These are phyloP conservation scores for Starmerella powellii DNA, from an alignment of 805 yeast species.

Conservation along the genomic window DNA sequence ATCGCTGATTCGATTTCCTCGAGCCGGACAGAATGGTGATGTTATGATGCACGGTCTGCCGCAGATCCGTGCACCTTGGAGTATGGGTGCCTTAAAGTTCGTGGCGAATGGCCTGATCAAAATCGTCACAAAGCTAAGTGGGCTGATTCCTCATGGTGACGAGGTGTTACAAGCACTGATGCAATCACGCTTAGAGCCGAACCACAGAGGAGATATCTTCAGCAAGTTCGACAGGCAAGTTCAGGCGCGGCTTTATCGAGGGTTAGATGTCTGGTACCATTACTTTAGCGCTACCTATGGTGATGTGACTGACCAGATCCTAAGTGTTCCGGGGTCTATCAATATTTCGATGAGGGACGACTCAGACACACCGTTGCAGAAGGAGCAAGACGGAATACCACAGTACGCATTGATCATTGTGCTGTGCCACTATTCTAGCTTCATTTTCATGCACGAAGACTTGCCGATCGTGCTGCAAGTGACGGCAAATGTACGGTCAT, in stretches of 20 bases:
- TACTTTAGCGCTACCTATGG: constrained; percentile 25
- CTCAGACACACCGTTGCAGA: constrained; percentile 12
- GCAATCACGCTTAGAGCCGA: constrained; percentile 3
- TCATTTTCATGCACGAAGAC: constrained; percentile 26
- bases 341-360: constrained; percentile 19
- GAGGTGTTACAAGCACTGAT: constrained; percentile 17
- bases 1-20: constrained; percentile 27
- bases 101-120: constrained; percentile 26
- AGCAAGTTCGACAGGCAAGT: constrained; percentile 20
- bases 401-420: constrained; percentile 23
- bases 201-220: constrained; percentile 9
- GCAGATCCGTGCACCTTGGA: constrained; percentile 15
- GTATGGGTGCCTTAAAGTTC: constrained; percentile 21
- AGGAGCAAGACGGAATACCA: constrained; percentile 19
- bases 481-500: constrained; percentile 22
- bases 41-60: not conserved
- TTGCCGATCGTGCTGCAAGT: constrained; percentile 25
- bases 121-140: constrained; percentile 21
- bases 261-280: constrained; percentile 27
- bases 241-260: constrained; percentile 26
- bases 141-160: constrained; percentile 18
- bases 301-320: constrained; percentile 22
- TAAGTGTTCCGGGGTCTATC: constrained; percentile 17
- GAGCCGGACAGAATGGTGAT: constrained; percentile 15
- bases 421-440: constrained; percentile 25